Evolutionary conservation across 371 early-diverging fungal genomes (phyloP).

Genomic region (Lichtheimia ornata): DNA sequence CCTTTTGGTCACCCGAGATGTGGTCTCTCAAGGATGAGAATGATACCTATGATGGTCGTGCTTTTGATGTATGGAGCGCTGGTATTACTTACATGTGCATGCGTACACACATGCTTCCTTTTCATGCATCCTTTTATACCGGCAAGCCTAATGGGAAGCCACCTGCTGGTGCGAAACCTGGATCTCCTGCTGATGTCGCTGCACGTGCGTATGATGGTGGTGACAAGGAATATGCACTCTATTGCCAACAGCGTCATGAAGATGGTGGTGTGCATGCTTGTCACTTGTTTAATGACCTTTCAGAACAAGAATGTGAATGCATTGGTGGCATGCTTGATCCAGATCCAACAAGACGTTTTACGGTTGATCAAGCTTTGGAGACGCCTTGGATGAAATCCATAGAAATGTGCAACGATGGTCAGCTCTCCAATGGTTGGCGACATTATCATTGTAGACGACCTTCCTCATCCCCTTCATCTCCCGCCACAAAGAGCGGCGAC

Average conservation of each 20-base stretch:
- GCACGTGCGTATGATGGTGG: constrained; percentile 36
- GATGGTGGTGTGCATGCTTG: neutral
- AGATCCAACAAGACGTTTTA: constrained; percentile 47
- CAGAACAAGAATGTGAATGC: constrained; percentile 30
- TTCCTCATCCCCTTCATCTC: neutral
- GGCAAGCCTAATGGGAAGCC: constrained; percentile 23
- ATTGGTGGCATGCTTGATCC: constrained; percentile 54
- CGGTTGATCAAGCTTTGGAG: constrained; percentile 42
- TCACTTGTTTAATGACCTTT: constrained; percentile 1
- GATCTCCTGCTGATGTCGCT: constrained; percentile 41
- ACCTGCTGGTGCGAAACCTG: constrained; percentile 46
- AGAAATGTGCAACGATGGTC: constrained; percentile 48
- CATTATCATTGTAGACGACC: constrained; percentile 32
- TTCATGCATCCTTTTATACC: constrained; percentile 56
- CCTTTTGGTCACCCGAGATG: constrained; percentile 93
- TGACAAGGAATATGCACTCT: constrained; percentile 33
- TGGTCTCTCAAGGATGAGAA: constrained; percentile 53
- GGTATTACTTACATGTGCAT: constrained; percentile 66
- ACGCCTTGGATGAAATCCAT: constrained; percentile 43
- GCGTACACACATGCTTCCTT: constrained; percentile 71
- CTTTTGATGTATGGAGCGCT: constrained; percentile 75
- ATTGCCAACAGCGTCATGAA: constrained; percentile 24
- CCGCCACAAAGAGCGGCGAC: neutral
- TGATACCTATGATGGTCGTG: constrained; percentile 70
- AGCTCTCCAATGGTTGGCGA: constrained; percentile 41